Percentiles rank a stretch among this genome's conserved stretches.
Evolutionary conservation across 148 eudicot species (phyloP).

Genomic region (Mesembryanthemum crystallinum): DNA sequence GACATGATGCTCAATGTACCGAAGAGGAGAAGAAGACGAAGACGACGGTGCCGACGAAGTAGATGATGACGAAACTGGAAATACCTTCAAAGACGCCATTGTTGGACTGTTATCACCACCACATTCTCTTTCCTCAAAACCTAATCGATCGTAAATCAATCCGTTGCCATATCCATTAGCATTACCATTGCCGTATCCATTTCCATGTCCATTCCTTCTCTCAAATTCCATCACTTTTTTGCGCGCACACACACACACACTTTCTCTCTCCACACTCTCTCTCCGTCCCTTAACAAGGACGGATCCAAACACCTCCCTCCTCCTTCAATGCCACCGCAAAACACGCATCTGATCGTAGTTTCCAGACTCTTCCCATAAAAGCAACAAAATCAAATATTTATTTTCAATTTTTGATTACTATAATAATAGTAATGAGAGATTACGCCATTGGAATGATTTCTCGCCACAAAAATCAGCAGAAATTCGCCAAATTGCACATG

Average conservation of each 20-base stretch:
- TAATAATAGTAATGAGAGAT: neutral
- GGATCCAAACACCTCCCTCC: conserved; percentile 13
- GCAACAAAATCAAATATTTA: neutral
- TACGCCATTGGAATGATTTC: neutral
- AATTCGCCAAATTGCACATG: neutral
- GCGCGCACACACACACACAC: no score
- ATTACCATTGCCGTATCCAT: neutral
- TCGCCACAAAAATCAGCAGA: conserved; percentile 10
- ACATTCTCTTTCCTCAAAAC: conserved; percentile 19
- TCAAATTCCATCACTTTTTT: conserved; percentile 25
- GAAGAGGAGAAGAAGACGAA: conserved; percentile 30
- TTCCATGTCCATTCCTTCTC: conserved; percentile 12
- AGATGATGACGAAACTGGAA: conserved; percentile 25
- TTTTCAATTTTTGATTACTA: no score
- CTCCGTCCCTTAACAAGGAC: neutral
- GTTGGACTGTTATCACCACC: conserved; percentile 22
- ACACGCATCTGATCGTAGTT: neutral
- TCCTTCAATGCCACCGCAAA: conserved; percentile 10
- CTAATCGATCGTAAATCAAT: conserved; percentile 6
- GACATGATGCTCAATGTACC: conserved; percentile 59
- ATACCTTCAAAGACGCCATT: conserved; percentile 17
- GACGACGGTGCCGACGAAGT: conserved; percentile 22
- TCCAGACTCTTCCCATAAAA: neutral
- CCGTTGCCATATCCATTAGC: conserved; percentile 17
- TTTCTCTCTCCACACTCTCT: neutral